Base-by-base conservation (phyloP, 2,329 filamentous ascomycete species). In the Pleurostoma richardsiae region DNA sequence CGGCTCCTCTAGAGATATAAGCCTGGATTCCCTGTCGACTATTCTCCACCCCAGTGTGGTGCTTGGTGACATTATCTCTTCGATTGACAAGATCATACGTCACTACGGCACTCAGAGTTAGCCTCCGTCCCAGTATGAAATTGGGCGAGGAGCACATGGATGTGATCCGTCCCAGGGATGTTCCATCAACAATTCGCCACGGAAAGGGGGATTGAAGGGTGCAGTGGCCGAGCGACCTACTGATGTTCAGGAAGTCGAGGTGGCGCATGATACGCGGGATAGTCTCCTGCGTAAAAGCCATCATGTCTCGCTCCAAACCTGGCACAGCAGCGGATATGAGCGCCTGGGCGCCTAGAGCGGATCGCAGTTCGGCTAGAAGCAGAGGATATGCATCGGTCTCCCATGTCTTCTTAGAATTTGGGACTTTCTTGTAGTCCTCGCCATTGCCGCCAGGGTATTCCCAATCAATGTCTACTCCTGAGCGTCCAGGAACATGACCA, bases 81-180 rank as follows among this genome's bases (percentile, higher is more conserved):
- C 85, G 81, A 65, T 87, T 88, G 76, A 86, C 84, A 42, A 89
- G 60, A 58, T 89, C 85, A 60, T 88, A 88, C 0, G 6, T 46
- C 50, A 52, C 48, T 27, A 50, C 48, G 19, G 19, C 19, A 19
- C 19, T 19, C 19, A 19, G 19, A 19, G 19, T 19, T 19, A 19
- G 19, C 19, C 19, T 19, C 19, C 19, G 19, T 19, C 19, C 19
- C 19, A 19, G 2, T 19, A 19, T 19, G 19, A 19, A 19, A 19
- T 19, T 19, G 19, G 19, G 19, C 19, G 19, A 19, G 19, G 19
- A 19, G 19, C 19, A 19, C 19, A 19, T 19, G 19, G 19, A 19
- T 19, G 19, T 19, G 19, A 19, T 19, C 19, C 19, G 19, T 19
- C 19, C 19, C 19, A 19, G 19, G 19, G 19, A 19, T 19, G 19